Conservation (phyloP, 2,329 filamentous ascomycete species). For the Pezicula rhizophila region DNA sequence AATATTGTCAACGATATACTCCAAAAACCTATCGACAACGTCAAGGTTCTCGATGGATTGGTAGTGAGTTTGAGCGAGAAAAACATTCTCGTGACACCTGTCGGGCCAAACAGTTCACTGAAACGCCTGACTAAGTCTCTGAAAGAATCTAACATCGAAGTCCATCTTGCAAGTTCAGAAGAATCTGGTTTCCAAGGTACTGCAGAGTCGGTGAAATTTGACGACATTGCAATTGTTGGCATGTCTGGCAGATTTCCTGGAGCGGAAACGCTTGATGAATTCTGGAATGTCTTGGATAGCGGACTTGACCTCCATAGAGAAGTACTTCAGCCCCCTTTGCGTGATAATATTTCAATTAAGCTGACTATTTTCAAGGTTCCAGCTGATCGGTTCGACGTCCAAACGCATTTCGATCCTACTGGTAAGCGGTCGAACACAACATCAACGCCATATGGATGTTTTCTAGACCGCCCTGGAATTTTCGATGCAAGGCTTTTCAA, state of each 20-base stretch:
- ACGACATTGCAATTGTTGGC: slow-evolving; percentile 28
- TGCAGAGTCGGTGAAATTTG: slow-evolving; percentile 22
- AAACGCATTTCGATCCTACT: slow-evolving; percentile 62
- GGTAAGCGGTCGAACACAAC: slow-evolving; percentile 69
- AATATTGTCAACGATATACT: slow-evolving; percentile 14
- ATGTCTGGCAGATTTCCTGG: slow-evolving; percentile 29
- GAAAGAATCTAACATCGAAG: background rate
- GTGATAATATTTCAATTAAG: no score
- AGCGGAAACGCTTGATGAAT: slow-evolving; percentile 25
- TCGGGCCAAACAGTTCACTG: slow-evolving; percentile 30
- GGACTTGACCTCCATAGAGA: slow-evolving; percentile 62
- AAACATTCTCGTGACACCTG: slow-evolving; percentile 38
- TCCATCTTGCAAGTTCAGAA: background rate
- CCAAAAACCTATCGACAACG: slow-evolving; percentile 9
- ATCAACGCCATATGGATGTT: slow-evolving; percentile 70
- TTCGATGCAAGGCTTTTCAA: slow-evolving; percentile 78
- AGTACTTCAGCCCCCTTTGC: slow-evolving; percentile 6
- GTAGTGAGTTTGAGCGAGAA: background rate
- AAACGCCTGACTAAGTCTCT: background rate
- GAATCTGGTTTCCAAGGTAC: no score
- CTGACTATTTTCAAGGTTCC: slow-evolving; percentile 33
- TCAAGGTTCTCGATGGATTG: background rate
- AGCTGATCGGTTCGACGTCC: slow-evolving; percentile 62
- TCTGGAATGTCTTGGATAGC: slow-evolving; percentile 46
- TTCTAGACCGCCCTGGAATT: slow-evolving; percentile 59